These are phyloP conservation scores for Dimocarpus longan DNA, from an alignment of 345 rosid genomes.

Conservation along the genomic window DNA sequence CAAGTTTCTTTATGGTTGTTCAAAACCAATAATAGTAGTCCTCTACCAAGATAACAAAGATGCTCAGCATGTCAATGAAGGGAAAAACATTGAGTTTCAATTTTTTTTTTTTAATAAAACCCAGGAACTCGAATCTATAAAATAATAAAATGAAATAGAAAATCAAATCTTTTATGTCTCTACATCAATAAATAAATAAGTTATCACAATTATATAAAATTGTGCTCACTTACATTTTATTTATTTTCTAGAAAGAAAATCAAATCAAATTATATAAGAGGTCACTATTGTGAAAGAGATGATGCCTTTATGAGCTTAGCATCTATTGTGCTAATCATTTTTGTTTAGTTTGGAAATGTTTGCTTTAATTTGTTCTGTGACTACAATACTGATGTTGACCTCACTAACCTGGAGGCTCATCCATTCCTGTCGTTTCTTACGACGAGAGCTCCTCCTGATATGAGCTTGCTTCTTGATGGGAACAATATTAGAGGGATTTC, in stretches of 20 bases:
- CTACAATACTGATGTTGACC: not conserved
- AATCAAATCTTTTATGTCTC: too few relatives aligned
- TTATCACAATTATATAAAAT: too few relatives aligned
- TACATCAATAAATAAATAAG: too few relatives aligned
- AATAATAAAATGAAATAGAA: too few relatives aligned
- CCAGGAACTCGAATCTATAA: too few relatives aligned
- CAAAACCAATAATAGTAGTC: slow-evolving; percentile 88
- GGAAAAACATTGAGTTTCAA: not conserved
- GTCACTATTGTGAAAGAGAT: not conserved
- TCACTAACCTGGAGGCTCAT: not conserved
- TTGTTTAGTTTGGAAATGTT: not conserved
- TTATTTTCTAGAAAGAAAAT: too few relatives aligned
- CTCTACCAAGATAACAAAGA: slow-evolving; percentile 65
- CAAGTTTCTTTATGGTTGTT: slow-evolving; percentile 88
- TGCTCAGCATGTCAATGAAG: not conserved
- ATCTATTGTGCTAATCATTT: not conserved
- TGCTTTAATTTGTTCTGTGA: too few relatives aligned
- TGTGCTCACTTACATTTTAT: too few relatives aligned
- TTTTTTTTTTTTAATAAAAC: not conserved
- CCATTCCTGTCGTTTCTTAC: not conserved
- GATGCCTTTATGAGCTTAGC: not conserved
- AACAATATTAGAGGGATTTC: not conserved
- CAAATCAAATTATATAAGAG: too few relatives aligned
- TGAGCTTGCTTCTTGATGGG: not conserved
- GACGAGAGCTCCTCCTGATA: not conserved